Percentiles rank a stretch among this genome's conserved stretches.
phyloP scores from a whole-genome alignment of 306 rosid species.

The Vicia villosa region DNA sequence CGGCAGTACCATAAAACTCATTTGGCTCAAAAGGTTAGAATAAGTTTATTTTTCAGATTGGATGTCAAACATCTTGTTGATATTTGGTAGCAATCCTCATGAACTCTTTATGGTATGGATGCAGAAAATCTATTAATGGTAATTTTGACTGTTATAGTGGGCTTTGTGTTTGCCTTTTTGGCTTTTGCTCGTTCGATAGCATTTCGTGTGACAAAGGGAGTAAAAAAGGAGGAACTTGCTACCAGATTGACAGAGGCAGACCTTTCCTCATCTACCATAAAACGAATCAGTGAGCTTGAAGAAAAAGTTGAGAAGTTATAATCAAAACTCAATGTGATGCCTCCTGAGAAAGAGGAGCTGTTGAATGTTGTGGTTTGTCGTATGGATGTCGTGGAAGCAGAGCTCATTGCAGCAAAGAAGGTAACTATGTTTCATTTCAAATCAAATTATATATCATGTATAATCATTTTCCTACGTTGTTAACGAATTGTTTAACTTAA shows the following conservation, averaged over 20 bases:
- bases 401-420: constrained; percentile 82
- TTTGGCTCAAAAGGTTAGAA: constrained; percentile 50
- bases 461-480: background rate
- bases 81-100: background rate
- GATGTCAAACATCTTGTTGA: background rate
- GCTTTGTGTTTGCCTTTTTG: constrained; percentile 51
- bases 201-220: constrained; percentile 39
- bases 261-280: constrained; percentile 55
- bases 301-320: constrained; percentile 63
- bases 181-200: constrained; percentile 46
- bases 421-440: constrained; percentile 40
- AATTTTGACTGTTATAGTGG: constrained; percentile 42
- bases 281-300: constrained; percentile 68
- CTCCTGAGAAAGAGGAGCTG: constrained; percentile 75
- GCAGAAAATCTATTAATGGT: constrained; percentile 48
- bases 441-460: background rate
- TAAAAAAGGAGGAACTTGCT: constrained; percentile 51
- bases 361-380: constrained; percentile 78
- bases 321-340: constrained; percentile 67
- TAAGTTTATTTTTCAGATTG: background rate
- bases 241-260: constrained; percentile 43
- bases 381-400: constrained; percentile 82
- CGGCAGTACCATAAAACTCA: constrained; percentile 32
- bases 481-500: background rate
- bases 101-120: constrained; percentile 6